These are phyloP conservation scores for Naganishia liquefaciens DNA, from an alignment of 1,284 basidiomycete genomes.

Conservation along the genomic window DNA sequence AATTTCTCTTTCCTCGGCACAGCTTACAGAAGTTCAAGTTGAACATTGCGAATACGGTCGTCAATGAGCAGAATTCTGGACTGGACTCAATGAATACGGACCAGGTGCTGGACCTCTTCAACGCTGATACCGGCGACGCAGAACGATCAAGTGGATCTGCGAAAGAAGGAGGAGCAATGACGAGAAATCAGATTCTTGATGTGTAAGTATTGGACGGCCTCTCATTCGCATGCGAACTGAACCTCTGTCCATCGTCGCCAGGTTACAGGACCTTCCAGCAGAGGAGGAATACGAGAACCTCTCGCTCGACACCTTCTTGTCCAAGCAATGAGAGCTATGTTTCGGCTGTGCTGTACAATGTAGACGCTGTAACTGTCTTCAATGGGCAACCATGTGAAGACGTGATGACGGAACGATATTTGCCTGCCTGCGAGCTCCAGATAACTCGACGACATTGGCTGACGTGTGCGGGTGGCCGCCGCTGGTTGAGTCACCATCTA, in stretches of 20 bases:
- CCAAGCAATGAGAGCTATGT: constrained; percentile 37
- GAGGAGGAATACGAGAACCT: constrained; percentile 87
- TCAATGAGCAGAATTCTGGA: constrained; percentile 95
- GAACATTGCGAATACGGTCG: constrained; percentile 94
- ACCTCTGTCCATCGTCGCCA: constrained; percentile 25
- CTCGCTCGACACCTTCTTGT: constrained; percentile 73
- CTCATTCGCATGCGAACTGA: not conserved
- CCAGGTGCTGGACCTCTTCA: constrained; percentile 92
- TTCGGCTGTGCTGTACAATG: too few relatives aligned
- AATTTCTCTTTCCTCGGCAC: not conserved
- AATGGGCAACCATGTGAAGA: not conserved
- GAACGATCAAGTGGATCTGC: constrained; percentile 60
- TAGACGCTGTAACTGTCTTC: too few relatives aligned
- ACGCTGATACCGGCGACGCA: constrained; percentile 1
- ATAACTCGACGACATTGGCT: not conserved
- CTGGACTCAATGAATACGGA: constrained; percentile 96
- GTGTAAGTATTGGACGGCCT: constrained; percentile 51
- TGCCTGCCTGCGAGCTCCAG: not conserved
- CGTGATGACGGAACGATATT: not conserved
- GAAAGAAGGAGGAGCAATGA: constrained; percentile 54
- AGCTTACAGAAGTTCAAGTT: constrained; percentile 98
- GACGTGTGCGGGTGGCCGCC: too few relatives aligned
- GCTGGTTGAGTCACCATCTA: too few relatives aligned
- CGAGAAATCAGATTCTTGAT: constrained; percentile 75
- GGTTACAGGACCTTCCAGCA: constrained; percentile 81